Percentiles rank a stretch among this genome's conserved stretches.
phyloP scores from a whole-genome alignment of 805 yeast species.

The Candida sphagnicola region DNA sequence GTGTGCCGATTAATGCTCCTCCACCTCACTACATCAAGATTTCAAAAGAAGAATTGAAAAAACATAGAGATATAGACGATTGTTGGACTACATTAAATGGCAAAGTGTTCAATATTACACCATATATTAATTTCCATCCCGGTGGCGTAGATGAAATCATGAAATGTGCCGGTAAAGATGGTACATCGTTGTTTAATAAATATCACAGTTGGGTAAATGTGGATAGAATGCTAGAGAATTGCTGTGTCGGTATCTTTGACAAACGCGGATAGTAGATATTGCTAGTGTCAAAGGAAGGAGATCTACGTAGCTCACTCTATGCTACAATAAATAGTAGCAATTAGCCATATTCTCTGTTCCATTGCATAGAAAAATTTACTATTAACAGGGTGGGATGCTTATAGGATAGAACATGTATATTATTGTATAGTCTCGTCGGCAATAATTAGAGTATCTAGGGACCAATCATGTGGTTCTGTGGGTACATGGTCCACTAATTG shows the following conservation, averaged over 20 bases:
- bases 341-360: no score
- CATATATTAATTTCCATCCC: constrained; percentile 83
- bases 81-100: constrained; percentile 84
- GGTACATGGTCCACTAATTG: constrained; percentile 57
- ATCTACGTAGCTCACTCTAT: no score
- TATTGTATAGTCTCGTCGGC: constrained; percentile 17
- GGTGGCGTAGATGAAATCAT: constrained; percentile 82
- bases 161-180: constrained; percentile 81
- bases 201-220: constrained; percentile 75
- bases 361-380: no score
- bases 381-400: background rate
- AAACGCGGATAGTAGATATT: constrained; percentile 1
- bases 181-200: constrained; percentile 69
- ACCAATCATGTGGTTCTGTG: constrained; percentile 60
- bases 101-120: constrained; percentile 82
- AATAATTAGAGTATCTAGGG: constrained; percentile 51
- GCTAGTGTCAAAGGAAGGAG: background rate
- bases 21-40: constrained; percentile 50
- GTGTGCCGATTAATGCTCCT: constrained; percentile 47
- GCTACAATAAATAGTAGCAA: background rate
- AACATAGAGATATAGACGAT: constrained; percentile 60
- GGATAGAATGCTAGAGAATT: constrained; percentile 74
- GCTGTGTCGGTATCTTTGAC: constrained; percentile 62
- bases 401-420: background rate
- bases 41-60: constrained; percentile 51